These are phyloP conservation scores for Trichoderma sp. DNA, from an alignment of 2,329 filamentous ascomycete genomes.

Conservation along the genomic window DNA sequence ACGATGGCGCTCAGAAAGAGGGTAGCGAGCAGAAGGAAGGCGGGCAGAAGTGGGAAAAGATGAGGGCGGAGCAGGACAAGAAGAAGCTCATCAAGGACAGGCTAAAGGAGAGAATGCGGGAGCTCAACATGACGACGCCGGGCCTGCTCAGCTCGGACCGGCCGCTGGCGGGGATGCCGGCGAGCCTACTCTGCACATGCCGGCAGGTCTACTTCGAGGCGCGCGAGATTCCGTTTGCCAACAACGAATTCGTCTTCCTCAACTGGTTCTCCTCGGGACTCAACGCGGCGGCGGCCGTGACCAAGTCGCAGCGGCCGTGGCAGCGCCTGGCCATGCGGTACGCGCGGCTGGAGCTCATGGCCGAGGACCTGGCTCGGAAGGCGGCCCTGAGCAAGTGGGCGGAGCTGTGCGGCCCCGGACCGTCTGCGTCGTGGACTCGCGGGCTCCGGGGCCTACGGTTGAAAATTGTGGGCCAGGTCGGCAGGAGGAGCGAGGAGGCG, in stretches of 20 bases:
- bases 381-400: slow-evolving; percentile 37
- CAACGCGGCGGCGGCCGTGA: slow-evolving; percentile 41
- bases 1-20: background rate
- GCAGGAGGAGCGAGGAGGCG: slow-evolving; percentile 23
- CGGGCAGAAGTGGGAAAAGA: background rate
- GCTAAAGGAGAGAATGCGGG: background rate
- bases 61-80: slow-evolving; percentile 5
- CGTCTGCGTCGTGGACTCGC: slow-evolving; percentile 30
- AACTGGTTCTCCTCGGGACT: slow-evolving; percentile 50
- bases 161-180: slow-evolving; percentile 44
- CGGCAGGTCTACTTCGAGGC: slow-evolving; percentile 47
- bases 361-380: slow-evolving; percentile 37
- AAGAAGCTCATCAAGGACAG: background rate
- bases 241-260: slow-evolving; percentile 50
- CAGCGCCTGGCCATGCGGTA: slow-evolving; percentile 44
- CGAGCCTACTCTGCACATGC: slow-evolving; percentile 41
- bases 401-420: slow-evolving; percentile 35
- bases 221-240: slow-evolving; percentile 41
- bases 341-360: slow-evolving; percentile 44
- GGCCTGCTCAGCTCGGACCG: slow-evolving; percentile 36
- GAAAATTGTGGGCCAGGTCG: slow-evolving; percentile 37
- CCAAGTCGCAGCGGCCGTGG: slow-evolving; percentile 43
- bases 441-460: slow-evolving; percentile 44
- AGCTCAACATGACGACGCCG: background rate
- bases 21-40: background rate